A percentile compares a stretch with the other conserved stretches of the same genome.
Conservation (phyloP, 2,329 filamentous ascomycete species). For the Escovopsis weberi region DNA sequence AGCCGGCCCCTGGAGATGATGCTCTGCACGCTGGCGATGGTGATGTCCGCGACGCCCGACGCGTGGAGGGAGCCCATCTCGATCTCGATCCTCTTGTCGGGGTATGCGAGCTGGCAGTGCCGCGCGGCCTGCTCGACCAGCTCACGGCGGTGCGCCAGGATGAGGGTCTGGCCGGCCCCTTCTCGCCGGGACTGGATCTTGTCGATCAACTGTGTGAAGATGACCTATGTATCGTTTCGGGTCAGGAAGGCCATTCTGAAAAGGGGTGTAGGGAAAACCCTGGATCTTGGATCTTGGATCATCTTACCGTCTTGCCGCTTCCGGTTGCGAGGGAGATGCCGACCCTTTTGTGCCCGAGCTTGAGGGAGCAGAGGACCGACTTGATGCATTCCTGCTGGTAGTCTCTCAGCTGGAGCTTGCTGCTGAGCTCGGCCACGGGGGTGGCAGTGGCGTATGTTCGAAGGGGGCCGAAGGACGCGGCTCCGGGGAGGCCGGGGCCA, state of each 20-base stretch:
- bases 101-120: conserved; percentile 73
- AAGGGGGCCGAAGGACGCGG: conserved; percentile 1
- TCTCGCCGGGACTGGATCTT: conserved; percentile 44
- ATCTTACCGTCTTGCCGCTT: conserved; percentile 64
- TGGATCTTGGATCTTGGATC: neutral
- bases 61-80: conserved; percentile 77
- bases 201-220: conserved; percentile 90
- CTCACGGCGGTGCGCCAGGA: conserved; percentile 83
- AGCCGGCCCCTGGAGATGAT: conserved; percentile 64
- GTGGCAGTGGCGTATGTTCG: conserved; percentile 11
- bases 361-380: conserved; percentile 56
- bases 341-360: conserved; percentile 60
- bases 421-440: conserved; percentile 4
- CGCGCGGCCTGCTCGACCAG: conserved; percentile 85
- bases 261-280: neutral
- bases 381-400: conserved; percentile 91
- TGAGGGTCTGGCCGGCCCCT: conserved; percentile 59
- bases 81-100: conserved; percentile 66
- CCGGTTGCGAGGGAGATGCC: conserved; percentile 81
- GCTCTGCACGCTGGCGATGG: conserved; percentile 78
- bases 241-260: neutral
- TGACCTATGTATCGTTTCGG: conserved; percentile 41
- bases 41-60: conserved; percentile 76
- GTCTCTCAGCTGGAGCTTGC: conserved; percentile 49
- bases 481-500: conserved; percentile 2